Evolutionary conservation across 495 filamentous ascomycete species (phyloP), one percentile per base, ranked within the genome.

Genomic region (Pseudomonodictys pantanalensis): DNA sequence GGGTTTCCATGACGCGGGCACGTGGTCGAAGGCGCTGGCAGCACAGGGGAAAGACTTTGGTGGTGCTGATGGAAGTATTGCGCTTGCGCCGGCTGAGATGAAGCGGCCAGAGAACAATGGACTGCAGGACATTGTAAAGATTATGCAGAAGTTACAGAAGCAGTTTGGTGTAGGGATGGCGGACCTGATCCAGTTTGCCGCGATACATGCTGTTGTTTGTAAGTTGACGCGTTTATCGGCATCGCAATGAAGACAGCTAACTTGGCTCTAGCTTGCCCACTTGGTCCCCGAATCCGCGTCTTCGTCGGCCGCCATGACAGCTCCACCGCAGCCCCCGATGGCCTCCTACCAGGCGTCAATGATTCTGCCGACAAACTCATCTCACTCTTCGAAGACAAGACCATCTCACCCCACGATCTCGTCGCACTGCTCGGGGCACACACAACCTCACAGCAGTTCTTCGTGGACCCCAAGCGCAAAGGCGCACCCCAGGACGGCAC

Each of bases 371-470:
- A 73, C 32, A 57, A 46, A 12, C 68, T 79, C 33, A 72, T 76
- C 55, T 29, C 60, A 11, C 71, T 82, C 8, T 81, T 80, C 62
- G 57, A 63, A 7, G 69, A 73, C 45, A 82, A 82, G 66, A 80
- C 78, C 0, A 77, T 82, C 60, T 58, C 64, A 4, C 60, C 77
- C 1, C 61, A 67, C 32, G 76, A 73, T 28, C 70, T 81, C 2
- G 73, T 74, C 1, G 78, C 79, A 0, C 72, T 82, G 0, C 59
- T 82, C 2, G 79, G 79, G 23, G 77, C 79, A 0, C 79, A 82
- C 68, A 77, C 75, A 0, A 71, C 71, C 8, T 70, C 72, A 48
- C 69, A 70, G 51, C 78, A 81, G 56, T 71, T 64, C 32, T 77
- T 76, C 53, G 71, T 77, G 33, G 69, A 81, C 58, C 26, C 67